Percentiles rank a stretch among this genome's conserved stretches.
These are phyloP conservation scores for Flaveria floridana DNA, from an alignment of 140 eudicot species.

Conservation along the genomic window DNA sequence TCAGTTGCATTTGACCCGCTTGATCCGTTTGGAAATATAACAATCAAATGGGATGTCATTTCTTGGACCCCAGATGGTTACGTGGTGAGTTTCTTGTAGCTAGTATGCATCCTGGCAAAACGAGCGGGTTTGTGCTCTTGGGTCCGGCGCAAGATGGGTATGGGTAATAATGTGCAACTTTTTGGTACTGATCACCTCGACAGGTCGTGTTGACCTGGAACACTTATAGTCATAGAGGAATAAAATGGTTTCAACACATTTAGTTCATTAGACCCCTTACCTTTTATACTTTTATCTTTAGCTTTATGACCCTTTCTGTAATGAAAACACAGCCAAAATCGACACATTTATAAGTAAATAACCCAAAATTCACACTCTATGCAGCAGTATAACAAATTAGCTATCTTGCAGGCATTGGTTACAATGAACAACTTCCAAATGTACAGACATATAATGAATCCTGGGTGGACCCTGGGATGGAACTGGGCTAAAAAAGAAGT, in stretches of 20 bases:
- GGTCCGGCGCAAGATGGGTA: background rate
- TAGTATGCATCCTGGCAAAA: background rate
- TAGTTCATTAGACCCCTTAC: background rate
- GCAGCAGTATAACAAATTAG: background rate
- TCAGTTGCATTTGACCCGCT: conserved; percentile 70
- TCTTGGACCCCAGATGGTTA: conserved; percentile 88
- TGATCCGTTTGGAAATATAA: conserved; percentile 75
- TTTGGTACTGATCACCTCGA: background rate
- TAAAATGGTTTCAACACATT: background rate
- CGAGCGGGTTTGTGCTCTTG: background rate
- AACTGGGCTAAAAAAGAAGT: conserved; percentile 91
- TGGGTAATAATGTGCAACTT: background rate
- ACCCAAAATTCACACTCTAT: background rate
- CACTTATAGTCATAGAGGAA: background rate
- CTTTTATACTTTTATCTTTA: background rate
- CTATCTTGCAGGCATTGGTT: conserved; percentile 55
- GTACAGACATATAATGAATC: conserved; percentile 79
- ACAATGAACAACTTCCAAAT: conserved; percentile 84
- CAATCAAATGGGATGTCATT: conserved; percentile 77
- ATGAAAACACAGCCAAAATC: background rate
- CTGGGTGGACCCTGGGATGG: conserved; percentile 93
- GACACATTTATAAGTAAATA: background rate
- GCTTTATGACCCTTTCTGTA: background rate
- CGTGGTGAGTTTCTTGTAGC: conserved; percentile 56
- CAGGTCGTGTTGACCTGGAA: background rate